Percentiles rank a stretch among this genome's conserved stretches.
Conservation (phyloP, 495 filamentous ascomycete genomes). For the Neurospora pannonica region DNA sequence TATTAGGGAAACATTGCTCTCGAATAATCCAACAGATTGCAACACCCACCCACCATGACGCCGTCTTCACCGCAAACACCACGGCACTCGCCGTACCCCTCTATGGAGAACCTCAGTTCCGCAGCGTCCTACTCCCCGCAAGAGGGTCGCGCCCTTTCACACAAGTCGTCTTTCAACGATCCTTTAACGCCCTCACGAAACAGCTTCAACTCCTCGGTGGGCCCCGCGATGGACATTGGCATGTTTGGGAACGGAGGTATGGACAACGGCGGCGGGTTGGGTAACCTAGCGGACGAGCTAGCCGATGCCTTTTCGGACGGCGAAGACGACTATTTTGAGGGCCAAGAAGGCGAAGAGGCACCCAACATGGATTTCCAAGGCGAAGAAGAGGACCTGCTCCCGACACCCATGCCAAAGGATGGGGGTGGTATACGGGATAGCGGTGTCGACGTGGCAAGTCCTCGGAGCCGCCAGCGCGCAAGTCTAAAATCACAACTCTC, state of each 20-base stretch:
- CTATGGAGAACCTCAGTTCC: constrained; percentile 46
- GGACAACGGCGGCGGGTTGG: constrained; percentile 51
- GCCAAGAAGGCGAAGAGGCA: constrained; percentile 28
- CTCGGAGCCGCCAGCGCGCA: constrained; percentile 14
- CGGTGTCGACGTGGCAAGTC: constrained; percentile 36
- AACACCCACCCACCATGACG: constrained; percentile 8
- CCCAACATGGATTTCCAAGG: constrained; percentile 21
- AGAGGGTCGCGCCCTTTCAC: constrained; percentile 36
- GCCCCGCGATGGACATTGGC: constrained; percentile 33
- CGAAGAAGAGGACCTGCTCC: constrained; percentile 4
- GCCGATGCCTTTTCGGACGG: constrained; percentile 50
- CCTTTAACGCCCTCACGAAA: constrained; percentile 49
- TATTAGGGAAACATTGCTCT: background rate
- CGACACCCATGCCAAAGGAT: background rate
- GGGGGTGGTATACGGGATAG: constrained; percentile 28
- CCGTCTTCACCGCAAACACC: constrained; percentile 52
- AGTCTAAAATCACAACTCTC: constrained; percentile 29
- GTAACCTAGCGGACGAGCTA: constrained; percentile 76
- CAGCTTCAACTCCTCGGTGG: constrained; percentile 37
- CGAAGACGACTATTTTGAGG: constrained; percentile 49
- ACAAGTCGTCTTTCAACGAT: constrained; percentile 52
- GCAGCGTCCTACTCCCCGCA: constrained; percentile 34
- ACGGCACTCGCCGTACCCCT: constrained; percentile 56
- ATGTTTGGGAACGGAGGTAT: constrained; percentile 34
- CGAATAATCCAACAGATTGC: background rate